Evolutionary conservation across 352 stramenopile genomes (phyloP).

Genomic region (Globisporangium paroecandrum): DNA sequence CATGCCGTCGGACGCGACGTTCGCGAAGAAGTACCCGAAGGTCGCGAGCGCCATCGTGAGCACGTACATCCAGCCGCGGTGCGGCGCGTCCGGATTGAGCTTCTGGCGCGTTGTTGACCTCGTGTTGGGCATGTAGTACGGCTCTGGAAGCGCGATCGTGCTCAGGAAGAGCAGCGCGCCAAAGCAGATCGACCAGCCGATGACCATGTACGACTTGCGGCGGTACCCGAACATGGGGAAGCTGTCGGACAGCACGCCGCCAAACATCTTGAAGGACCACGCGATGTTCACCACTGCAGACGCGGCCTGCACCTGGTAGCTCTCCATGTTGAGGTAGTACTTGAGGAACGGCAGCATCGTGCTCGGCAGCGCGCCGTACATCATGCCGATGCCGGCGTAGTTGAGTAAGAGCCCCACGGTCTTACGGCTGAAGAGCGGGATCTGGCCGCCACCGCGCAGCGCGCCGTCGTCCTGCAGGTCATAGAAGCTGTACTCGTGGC

Average conservation of each 20-base stretch:
- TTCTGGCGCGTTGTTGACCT: conserved; percentile 29
- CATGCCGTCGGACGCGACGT: conserved; percentile 80
- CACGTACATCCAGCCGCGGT: conserved; percentile 54
- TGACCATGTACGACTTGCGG: conserved; percentile 53
- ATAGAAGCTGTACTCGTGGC: conserved; percentile 49
- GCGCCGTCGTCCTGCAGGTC: conserved; percentile 62
- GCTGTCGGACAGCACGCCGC: conserved; percentile 57
- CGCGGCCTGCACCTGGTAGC: conserved; percentile 48
- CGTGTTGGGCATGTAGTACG: conserved; percentile 40
- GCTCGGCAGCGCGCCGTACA: conserved; percentile 65
- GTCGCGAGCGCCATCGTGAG: conserved; percentile 75
- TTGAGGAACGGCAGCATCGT: conserved; percentile 29
- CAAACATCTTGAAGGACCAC: conserved; percentile 60
- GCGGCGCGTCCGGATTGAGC: conserved; percentile 20
- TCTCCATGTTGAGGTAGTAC: conserved; percentile 58
- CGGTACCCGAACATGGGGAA: conserved; percentile 51
- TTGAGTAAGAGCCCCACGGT: conserved; percentile 65
- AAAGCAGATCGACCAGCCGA: conserved; percentile 37
- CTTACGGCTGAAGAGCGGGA: conserved; percentile 39
- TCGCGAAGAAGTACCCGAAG: conserved; percentile 83
- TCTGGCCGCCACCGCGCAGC: conserved; percentile 50
- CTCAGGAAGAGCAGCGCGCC: conserved; percentile 20
- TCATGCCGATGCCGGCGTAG: conserved; percentile 59
- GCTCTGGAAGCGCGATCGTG: conserved; percentile 31
- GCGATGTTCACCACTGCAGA: conserved; percentile 38